Evolutionary conservation across 176 grass and related monocot genomes (phyloP), one percentile per base, ranked within the genome.

Genomic region (Oryza meridionalis): DNA sequence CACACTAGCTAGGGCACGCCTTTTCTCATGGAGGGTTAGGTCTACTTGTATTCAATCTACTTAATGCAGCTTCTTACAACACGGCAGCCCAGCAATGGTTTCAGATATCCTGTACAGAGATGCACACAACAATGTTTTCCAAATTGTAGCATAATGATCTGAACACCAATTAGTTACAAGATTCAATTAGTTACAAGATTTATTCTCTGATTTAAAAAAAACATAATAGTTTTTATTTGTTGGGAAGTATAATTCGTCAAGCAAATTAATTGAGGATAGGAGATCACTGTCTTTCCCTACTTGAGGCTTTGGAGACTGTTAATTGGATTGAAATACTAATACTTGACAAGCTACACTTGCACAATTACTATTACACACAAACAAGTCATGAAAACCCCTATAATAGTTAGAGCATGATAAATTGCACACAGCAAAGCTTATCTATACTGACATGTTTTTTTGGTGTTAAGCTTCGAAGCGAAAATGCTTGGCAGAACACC

Each of bases 401-500:
- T 27, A 70, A n/a, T 70, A 82, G 35, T 63, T 80, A 43, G 22
- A 82, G 43, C 51, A 72, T 70, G 11, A 72, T 29, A 14, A 71
- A 81, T 10, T 15, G n/a, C 31, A 58, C 35, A 11, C 2, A 16
- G 2, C 49, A 61, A 61, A n/a, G 53, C 53, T 21, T 21, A 82
- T 43, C 32, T 59, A 13, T 2, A 22, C 21, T 61, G 15, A 29
- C 14, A n/a, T 21, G 15, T 15, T 9, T n/a, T 2, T 21, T 58
- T 44, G 37, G 15, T 43, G 22, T 37, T 44, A 11, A 17, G 7
- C 1, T 58, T 21, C 2, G 19, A 62, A 59, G n/a, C 4, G 15
- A 43, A 81, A 70, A 45, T 43, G 17, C 32, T 14, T 62, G 35
- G 15, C 53, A 42, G 53, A 25, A 11, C 9, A 31, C 11, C 37